These are phyloP conservation scores for Pleurotus sapidus DNA, from an alignment of 768 basidiomycete species.

Conservation along the genomic window DNA sequence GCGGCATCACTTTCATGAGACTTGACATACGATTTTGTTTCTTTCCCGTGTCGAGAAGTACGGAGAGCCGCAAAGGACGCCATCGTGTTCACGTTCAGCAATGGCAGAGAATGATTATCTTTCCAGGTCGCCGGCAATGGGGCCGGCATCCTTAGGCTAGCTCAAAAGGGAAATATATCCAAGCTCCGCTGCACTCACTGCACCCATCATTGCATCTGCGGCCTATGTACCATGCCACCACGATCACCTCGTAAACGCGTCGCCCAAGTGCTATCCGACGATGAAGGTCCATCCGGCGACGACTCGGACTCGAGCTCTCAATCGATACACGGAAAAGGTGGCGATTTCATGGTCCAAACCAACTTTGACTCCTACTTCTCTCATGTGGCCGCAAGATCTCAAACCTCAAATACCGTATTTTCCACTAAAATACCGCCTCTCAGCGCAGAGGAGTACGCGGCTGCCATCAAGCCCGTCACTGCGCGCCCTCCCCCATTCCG, in stretches of 20 bases:
- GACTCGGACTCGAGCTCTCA: not conserved
- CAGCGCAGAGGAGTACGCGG: slow-evolving; percentile 57
- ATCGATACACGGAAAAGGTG: not conserved
- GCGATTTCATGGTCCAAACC: slow-evolving; percentile 51
- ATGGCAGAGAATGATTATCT: too few relatives aligned
- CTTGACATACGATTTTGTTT: slow-evolving; percentile 34
- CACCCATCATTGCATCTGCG: too few relatives aligned
- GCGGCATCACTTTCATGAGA: slow-evolving; percentile 18
- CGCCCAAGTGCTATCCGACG: not conserved
- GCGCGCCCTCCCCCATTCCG: slow-evolving; percentile 28
- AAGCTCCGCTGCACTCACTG: too few relatives aligned
- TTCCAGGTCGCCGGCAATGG: too few relatives aligned
- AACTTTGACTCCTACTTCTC: slow-evolving; percentile 87
- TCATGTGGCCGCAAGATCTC: slow-evolving; percentile 54
- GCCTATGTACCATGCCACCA: not conserved
- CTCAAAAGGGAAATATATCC: too few relatives aligned
- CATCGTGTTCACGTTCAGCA: too few relatives aligned
- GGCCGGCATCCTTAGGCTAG: too few relatives aligned
- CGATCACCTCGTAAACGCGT: slow-evolving; percentile 4
- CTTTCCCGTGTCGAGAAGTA: slow-evolving; percentile 21
- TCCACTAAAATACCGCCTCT: slow-evolving; percentile 72
- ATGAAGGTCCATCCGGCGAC: not conserved
- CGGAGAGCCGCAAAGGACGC: slow-evolving; percentile 29
- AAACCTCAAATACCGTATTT: slow-evolving; percentile 80
- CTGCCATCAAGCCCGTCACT: slow-evolving; percentile 31